phyloP scores from a whole-genome alignment of 2,329 filamentous ascomycete species.

The Xylaria polymorpha region DNA sequence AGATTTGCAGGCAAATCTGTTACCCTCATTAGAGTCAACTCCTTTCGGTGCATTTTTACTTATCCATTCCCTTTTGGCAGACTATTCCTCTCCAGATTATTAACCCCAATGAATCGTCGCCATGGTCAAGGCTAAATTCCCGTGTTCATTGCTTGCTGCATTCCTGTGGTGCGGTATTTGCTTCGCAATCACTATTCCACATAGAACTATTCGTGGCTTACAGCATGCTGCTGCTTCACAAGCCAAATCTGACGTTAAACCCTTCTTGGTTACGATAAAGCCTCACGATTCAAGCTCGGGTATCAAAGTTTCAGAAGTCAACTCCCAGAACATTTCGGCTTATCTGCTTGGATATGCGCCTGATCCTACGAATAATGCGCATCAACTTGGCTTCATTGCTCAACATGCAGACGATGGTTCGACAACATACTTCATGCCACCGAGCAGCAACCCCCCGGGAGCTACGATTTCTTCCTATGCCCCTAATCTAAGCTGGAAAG shows the following conservation, averaged over 20 bases:
- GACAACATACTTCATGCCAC: conserved; percentile 30
- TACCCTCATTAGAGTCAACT: background rate
- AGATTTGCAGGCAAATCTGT: conserved; percentile 7
- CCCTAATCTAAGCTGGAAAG: conserved; percentile 18
- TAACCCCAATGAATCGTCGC: background rate
- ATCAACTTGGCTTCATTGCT: conserved; percentile 21
- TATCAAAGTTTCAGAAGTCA: background rate
- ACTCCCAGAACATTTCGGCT: conserved; percentile 9
- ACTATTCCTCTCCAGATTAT: background rate
- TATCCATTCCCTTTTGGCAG: background rate
- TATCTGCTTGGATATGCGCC: conserved; percentile 28
- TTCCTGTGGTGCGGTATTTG: background rate
- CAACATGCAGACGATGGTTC: conserved; percentile 17
- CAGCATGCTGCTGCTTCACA: background rate
- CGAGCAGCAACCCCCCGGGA: background rate
- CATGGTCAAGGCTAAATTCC: background rate
- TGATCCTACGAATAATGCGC: background rate
- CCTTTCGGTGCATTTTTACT: background rate
- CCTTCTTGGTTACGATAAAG: conserved; percentile 14
- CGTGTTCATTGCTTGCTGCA: background rate
- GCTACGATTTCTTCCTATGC: background rate
- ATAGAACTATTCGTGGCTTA: background rate
- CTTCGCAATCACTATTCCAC: background rate
- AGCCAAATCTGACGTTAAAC: background rate
- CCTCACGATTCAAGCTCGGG: background rate